These are phyloP conservation scores for Solanum corneliomulleri DNA, from an alignment of 257 asterid genomes.

Conservation along the genomic window DNA sequence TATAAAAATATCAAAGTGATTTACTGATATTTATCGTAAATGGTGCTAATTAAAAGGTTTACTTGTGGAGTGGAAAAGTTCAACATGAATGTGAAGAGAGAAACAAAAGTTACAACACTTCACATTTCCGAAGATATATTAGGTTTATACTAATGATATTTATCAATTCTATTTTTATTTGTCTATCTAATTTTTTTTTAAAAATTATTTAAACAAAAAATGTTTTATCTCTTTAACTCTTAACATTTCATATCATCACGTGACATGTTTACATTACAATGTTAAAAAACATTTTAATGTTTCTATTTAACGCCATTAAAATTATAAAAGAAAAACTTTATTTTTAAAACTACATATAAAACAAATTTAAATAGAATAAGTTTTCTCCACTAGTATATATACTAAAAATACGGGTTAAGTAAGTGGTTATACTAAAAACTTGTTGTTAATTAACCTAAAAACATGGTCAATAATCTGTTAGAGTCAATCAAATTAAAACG, in stretches of 20 bases:
- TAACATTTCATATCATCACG: too few relatives aligned
- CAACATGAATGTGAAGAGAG: neutral
- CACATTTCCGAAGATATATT: neutral
- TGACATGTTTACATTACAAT: neutral
- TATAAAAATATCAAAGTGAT: rapidly evolving
- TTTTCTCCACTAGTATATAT: neutral
- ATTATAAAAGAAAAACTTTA: neutral
- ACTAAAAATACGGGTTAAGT: neutral
- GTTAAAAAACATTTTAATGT: neutral
- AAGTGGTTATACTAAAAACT: neutral
- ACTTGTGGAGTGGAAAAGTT: neutral
- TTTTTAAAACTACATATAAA: neutral
- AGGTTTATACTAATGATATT: neutral
- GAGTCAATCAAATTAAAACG: neutral
- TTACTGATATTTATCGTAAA: neutral
- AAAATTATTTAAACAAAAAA: too few relatives aligned
- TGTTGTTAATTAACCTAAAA: neutral
- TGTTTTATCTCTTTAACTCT: neutral
- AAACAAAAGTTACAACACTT: neutral
- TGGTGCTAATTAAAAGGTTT: neutral
- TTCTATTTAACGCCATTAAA: neutral
- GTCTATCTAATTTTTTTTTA: neutral
- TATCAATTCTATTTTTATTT: neutral
- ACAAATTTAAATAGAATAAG: neutral
- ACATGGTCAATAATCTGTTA: neutral